These are phyloP conservation scores for Hordeum pubiflorum DNA, from an alignment of 202 grass and related monocot species.

Conservation along the genomic window DNA sequence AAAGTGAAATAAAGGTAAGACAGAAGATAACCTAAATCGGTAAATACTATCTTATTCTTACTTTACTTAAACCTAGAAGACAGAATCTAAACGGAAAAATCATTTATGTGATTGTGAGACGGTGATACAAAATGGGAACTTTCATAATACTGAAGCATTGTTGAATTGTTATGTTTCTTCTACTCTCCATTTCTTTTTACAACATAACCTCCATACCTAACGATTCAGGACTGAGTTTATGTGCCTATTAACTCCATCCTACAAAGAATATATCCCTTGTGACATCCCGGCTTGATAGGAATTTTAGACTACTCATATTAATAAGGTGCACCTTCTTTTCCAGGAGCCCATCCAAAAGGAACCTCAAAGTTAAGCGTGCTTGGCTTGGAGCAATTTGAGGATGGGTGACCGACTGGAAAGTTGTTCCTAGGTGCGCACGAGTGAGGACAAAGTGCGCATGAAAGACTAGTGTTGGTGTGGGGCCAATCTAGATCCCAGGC, in stretches of 20 bases:
- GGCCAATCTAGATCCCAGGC: too few relatives aligned
- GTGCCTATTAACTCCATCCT: not conserved
- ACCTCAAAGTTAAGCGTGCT: too few relatives aligned
- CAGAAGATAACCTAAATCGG: not conserved
- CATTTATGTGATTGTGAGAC: not conserved
- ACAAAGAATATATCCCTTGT: not conserved
- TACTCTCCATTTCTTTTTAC: not conserved
- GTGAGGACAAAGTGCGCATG: too few relatives aligned
- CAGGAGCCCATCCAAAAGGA: too few relatives aligned
- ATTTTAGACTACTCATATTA: too few relatives aligned
- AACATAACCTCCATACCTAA: not conserved
- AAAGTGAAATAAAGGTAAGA: constrained; percentile 22
- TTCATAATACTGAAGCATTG: not conserved
- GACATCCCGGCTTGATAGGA: too few relatives aligned
- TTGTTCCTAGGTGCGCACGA: too few relatives aligned
- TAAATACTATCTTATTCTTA: not conserved
- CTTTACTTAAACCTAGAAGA: not conserved
- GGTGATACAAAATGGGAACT: not conserved
- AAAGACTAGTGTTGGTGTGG: too few relatives aligned
- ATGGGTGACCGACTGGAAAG: too few relatives aligned
- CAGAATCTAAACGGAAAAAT: not conserved
- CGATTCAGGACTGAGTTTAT: not conserved
- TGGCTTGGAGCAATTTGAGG: too few relatives aligned
- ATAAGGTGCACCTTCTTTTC: too few relatives aligned
- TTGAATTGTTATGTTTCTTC: not conserved